Conservation (phyloP, 768 basidiomycete genomes). For the Phylloporus scabripes region DNA sequence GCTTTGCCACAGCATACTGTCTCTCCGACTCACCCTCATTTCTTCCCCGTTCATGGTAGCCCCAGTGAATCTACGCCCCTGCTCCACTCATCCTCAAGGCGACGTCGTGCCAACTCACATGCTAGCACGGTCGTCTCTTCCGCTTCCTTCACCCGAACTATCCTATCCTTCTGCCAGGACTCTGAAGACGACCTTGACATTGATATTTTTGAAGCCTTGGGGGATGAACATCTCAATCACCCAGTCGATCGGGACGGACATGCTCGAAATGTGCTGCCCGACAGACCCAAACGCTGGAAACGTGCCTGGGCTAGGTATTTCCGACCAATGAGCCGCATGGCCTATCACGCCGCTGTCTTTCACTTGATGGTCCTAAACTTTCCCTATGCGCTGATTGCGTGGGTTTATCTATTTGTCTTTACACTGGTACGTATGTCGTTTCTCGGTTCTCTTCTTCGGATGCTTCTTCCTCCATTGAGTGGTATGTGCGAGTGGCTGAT, state of each 20-base stretch:
- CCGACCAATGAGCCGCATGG: slow-evolving; percentile 46
- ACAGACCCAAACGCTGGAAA: slow-evolving; percentile 5
- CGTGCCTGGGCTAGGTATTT: slow-evolving; percentile 55
- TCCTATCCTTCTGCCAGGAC: slow-evolving; percentile 65
- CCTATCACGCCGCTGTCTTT: slow-evolving; percentile 62
- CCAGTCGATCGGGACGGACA: slow-evolving; percentile 3
- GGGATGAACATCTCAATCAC: slow-evolving; percentile 21
- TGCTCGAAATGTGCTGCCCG: not conserved
- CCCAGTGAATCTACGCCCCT: slow-evolving; percentile 48
- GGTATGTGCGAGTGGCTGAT: slow-evolving; percentile 16
- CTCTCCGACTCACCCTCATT: slow-evolving; percentile 20
- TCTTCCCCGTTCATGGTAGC: slow-evolving; percentile 19
- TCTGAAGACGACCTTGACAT: slow-evolving; percentile 38
- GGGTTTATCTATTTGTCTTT: slow-evolving; percentile 74
- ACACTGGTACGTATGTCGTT: slow-evolving; percentile 55
- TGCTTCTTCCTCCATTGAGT: slow-evolving; percentile 2
- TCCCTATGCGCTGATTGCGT: slow-evolving; percentile 72
- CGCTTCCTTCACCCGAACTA: slow-evolving; percentile 57
- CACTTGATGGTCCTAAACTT: slow-evolving; percentile 74
- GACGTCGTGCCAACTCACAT: slow-evolving; percentile 55
- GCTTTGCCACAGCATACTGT: slow-evolving; percentile 30
- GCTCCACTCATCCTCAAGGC: slow-evolving; percentile 28
- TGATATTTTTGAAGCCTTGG: slow-evolving; percentile 26
- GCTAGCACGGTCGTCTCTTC: slow-evolving; percentile 45
- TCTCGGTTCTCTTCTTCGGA: not conserved